phyloP scores from a whole-genome alignment of 306 rosid species.

The Pachyrhizus erosus region DNA sequence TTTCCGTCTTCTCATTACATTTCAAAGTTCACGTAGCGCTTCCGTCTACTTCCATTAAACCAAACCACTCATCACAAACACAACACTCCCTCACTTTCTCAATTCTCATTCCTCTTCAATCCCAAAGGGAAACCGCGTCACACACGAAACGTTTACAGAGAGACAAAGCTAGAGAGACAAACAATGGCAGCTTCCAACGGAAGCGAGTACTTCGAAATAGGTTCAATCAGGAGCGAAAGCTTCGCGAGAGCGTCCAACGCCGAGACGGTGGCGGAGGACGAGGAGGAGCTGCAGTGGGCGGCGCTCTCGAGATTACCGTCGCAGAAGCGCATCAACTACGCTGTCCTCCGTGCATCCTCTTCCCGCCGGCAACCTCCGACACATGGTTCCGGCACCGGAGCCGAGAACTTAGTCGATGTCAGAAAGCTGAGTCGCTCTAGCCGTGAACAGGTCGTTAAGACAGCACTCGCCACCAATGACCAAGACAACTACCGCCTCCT shows the following conservation, averaged over 20 bases:
- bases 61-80: neutral
- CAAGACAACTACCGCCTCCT: slow-evolving; percentile 77
- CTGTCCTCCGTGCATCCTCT: slow-evolving; percentile 52
- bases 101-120: neutral
- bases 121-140: neutral
- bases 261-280: slow-evolving; percentile 65
- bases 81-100: too few species aligned
- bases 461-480: slow-evolving; percentile 76
- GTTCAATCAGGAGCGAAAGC: slow-evolving; percentile 23
- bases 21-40: slow-evolving; percentile 1
- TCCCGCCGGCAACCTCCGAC: neutral
- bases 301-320: slow-evolving; percentile 74
- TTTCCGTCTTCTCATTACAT: slow-evolving; percentile 13
- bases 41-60: neutral
- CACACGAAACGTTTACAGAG: neutral
- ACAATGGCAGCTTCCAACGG: slow-evolving; percentile 86
- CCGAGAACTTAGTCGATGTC: slow-evolving; percentile 59
- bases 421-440: slow-evolving; percentile 58
- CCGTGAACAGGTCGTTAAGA: slow-evolving; percentile 74
- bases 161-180: slow-evolving; percentile 7
- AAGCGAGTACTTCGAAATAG: slow-evolving; percentile 73
- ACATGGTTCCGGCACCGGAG: neutral
- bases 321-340: slow-evolving; percentile 58
- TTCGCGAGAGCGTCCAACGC: slow-evolving; percentile 76
- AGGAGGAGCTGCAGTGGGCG: slow-evolving; percentile 76